Base-by-base conservation (phyloP, 2,329 filamentous ascomycete genomes). In the Pseudogymnoascus sp. region DNA sequence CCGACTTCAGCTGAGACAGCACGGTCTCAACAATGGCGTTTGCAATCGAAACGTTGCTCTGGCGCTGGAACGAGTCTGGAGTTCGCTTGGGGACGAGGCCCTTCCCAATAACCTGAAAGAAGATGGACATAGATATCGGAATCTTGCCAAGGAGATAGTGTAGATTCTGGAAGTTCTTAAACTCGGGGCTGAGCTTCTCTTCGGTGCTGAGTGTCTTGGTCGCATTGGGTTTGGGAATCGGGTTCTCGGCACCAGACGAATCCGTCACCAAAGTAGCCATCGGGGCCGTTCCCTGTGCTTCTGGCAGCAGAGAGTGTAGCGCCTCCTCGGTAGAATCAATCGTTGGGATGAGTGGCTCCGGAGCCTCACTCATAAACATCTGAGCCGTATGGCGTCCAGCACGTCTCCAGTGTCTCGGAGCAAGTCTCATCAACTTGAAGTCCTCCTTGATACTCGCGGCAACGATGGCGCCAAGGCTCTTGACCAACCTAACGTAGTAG, bases 51-150 rank as follows among this genome's bases (percentile, higher is more conserved):
- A 82, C 67, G 63, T 87, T 83, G 34, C 61, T 80, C 77, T 60
- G 77, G 75, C 64, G 82, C 74, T 61, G 78, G 65, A 79, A 87
- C 2, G 76, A 68, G 67, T 97, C 91, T 28, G 84, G 80, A 64
- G 85, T 85, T 58, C 91, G 85, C 62, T 90, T 88, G 43, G 85
- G 84, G 3, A 96, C 79, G 20, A 97, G 77, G 14, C 88, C 84
- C 72, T 91, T 94, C 11, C 93, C 93, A 43, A 97, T 77, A 1
- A 86, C 87, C 69, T 96, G 90, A 70, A 96, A 88, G 67, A 97
- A 89, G 0, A 89, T 87, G 16, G 90, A 88, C n/a, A 92, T 88
- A 2, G 87, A 87, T 7, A 86, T 85, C 20, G 92, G 86, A 67
- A 95, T 82, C 34, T 90, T 87, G 68, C 88, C 87, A 11, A 97